phyloP scores from a whole-genome alignment of 768 basidiomycete species.

The Amanita molliuscula region DNA sequence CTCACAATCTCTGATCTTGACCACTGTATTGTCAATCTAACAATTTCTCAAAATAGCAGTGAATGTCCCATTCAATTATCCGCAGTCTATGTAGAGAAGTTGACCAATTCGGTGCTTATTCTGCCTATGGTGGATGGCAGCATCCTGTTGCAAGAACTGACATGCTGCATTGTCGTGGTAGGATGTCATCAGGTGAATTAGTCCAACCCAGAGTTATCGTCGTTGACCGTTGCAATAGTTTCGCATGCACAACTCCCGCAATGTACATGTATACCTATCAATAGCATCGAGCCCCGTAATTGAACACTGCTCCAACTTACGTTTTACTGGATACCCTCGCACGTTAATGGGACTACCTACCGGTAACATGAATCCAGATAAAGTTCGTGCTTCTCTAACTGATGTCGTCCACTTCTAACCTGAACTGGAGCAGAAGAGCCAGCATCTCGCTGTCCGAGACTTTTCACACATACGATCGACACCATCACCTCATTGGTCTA shows the following conservation, averaged over 20 bases:
- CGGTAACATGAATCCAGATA: not conserved
- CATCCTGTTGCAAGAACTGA: slow-evolving; percentile 57
- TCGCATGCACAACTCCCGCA: slow-evolving; percentile 71
- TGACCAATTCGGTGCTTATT: slow-evolving; percentile 53
- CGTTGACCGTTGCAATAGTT: slow-evolving; percentile 38
- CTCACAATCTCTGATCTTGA: slow-evolving; percentile 59
- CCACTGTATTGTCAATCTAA: slow-evolving; percentile 62
- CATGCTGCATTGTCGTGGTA: slow-evolving; percentile 52
- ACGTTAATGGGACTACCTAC: slow-evolving; percentile 7
- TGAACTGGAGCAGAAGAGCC: slow-evolving; percentile 17
- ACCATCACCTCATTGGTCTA: slow-evolving; percentile 71
- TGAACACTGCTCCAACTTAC: slow-evolving; percentile 55
- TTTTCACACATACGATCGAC: slow-evolving; percentile 76
- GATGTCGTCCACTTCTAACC: not conserved
- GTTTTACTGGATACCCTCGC: slow-evolving; percentile 55
- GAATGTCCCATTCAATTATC: slow-evolving; percentile 24
- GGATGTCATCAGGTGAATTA: slow-evolving; percentile 70
- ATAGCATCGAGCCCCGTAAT: slow-evolving; percentile 71
- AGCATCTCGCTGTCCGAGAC: slow-evolving; percentile 55
- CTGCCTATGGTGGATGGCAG: slow-evolving; percentile 62
- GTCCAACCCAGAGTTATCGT: not conserved
- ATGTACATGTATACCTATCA: slow-evolving; percentile 56
- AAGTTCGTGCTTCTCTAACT: not conserved
- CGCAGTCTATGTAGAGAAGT: slow-evolving; percentile 53
- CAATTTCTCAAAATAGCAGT: slow-evolving; percentile 10